Evolutionary conservation across 2,329 filamentous ascomycete genomes (phyloP).

Genomic region (Arthrocladium fulminans): DNA sequence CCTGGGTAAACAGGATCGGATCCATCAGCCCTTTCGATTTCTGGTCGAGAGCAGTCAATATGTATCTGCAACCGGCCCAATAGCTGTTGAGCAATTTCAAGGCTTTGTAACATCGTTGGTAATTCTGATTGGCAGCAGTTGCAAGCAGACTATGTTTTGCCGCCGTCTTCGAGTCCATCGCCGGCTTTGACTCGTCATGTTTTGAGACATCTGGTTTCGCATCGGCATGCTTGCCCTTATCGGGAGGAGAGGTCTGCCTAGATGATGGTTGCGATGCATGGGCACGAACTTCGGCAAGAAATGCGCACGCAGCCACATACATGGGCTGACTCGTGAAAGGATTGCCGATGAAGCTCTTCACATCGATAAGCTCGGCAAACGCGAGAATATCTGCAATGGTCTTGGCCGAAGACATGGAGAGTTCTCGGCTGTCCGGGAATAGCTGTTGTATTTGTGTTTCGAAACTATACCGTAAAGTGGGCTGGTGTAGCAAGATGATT

Average conservation of each 20-base stretch:
- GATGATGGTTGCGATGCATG: slow-evolving; percentile 58
- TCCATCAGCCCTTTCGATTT: slow-evolving; percentile 82
- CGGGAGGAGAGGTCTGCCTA: slow-evolving; percentile 47
- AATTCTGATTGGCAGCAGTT: slow-evolving; percentile 75
- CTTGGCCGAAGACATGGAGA: slow-evolving; percentile 81
- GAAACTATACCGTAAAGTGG: slow-evolving; percentile 71
- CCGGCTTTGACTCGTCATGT: slow-evolving; percentile 10
- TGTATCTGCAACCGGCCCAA: slow-evolving; percentile 81
- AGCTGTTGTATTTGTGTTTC: slow-evolving; percentile 61
- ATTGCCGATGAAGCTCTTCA: slow-evolving; percentile 77
- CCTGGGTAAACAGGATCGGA: slow-evolving; percentile 54
- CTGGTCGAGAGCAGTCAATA: slow-evolving; percentile 75
- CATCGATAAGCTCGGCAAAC: slow-evolving; percentile 76
- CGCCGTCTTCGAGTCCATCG: slow-evolving; percentile 27
- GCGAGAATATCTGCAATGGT: slow-evolving; percentile 83
- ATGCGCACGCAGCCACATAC: slow-evolving; percentile 83
- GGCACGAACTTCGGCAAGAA: slow-evolving; percentile 71
- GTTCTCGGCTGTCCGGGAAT: slow-evolving; percentile 68
- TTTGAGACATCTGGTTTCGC: slow-evolving; percentile 9
- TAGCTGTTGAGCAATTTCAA: slow-evolving; percentile 72
- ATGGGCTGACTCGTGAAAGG: slow-evolving; percentile 86
- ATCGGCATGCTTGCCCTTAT: slow-evolving; percentile 10
- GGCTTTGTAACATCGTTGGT: slow-evolving; percentile 77
- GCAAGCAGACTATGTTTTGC: slow-evolving; percentile 66
- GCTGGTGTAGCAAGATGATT: slow-evolving; percentile 31